Base-by-base conservation (phyloP, 2,329 filamentous ascomycete species). In the Trematosphaeria pertusa region DNA sequence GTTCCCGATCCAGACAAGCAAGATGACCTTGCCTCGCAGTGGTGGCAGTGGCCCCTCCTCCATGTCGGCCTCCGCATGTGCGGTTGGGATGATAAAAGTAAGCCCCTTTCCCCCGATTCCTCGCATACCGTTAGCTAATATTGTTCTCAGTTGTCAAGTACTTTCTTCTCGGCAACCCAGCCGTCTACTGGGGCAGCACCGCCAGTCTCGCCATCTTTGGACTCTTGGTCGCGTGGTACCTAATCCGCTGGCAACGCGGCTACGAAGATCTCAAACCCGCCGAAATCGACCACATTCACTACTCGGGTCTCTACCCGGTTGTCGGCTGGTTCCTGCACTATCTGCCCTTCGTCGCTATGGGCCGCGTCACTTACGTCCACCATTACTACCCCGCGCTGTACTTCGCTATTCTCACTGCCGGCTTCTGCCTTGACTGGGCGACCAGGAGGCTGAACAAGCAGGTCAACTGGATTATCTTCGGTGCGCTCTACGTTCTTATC, bases 381-480 rank as follows among this genome's bases (percentile, higher is more conserved):
- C 94, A 99, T 78, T 99, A 99, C 80, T 99, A 97, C 74, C 94
- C 94, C 9, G 94, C 94, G 8, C 84, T 99, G 9, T 99, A 97
- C 79, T 99, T 97, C 72, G 92, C 94, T 62, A 96, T 99, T 57
- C 79, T 99, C 35, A 85, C 84, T 12, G 85, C 92, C 52, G 93
- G 92, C 43, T 99, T 99, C 81, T 82, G 91, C 59, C 76, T 89
- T 44, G 91, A 97, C 73, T 97, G 90, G 87, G 79, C 87, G 54
- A 84, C 91, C 36, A 82, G 86, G 56, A 86, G 82, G 62, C 78
- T 89, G 56, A 81, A 79, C 59, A 83, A 82, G 66, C 76, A 73
- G 32, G 64, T 90, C 21, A 86, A 89, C 72, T 84, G 83, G 72
- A 79, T 75, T 10, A 73, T 89, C n/a, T 97, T 93, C 71, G 81